phyloP scores from a whole-genome alignment of 495 filamentous ascomycete species.

The Chlorociboria aeruginascens region DNA sequence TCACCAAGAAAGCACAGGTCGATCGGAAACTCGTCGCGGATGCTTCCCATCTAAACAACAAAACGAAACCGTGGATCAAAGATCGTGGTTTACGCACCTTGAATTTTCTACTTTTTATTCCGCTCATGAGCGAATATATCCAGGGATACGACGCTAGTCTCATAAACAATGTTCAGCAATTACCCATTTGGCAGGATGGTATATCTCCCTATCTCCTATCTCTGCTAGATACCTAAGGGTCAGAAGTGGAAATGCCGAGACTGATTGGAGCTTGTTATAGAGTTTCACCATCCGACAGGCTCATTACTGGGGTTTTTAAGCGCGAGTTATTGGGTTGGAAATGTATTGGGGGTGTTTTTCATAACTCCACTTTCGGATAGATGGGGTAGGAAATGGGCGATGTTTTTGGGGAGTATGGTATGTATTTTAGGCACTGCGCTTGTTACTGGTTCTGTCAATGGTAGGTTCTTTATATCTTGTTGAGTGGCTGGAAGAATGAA shows the following conservation, averaged over 20 bases:
- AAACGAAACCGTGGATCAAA: background rate
- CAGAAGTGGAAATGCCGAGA: too few relatives aligned
- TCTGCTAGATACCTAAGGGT: too few relatives aligned
- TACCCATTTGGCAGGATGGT: background rate
- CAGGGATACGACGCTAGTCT: slow-evolving; percentile 7
- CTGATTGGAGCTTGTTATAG: background rate
- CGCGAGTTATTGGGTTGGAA: slow-evolving; percentile 3
- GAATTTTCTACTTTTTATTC: slow-evolving; percentile 5
- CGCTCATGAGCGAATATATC: slow-evolving; percentile 10
- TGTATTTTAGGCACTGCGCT: slow-evolving; percentile 36
- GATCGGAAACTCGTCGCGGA: background rate
- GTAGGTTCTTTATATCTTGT: background rate
- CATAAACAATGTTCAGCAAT: slow-evolving; percentile 4
- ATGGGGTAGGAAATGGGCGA: slow-evolving; percentile 33
- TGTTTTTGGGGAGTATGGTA: slow-evolving; percentile 34
- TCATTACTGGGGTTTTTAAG: slow-evolving; percentile 1
- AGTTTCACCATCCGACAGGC: slow-evolving; percentile 1
- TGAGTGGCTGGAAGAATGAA: background rate
- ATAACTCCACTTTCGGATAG: slow-evolving; percentile 14
- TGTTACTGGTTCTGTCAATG: slow-evolving; percentile 17
- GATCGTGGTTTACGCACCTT: slow-evolving; percentile 1
- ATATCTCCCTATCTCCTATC: background rate
- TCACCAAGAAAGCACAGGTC: slow-evolving; percentile 1
- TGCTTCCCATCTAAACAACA: slow-evolving; percentile 1
- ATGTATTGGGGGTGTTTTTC: slow-evolving; percentile 2